Evolutionary conservation across 352 stramenopile genomes (phyloP), one percentile per base, ranked within the genome.

Genomic region (Blastocystis sp.): DNA sequence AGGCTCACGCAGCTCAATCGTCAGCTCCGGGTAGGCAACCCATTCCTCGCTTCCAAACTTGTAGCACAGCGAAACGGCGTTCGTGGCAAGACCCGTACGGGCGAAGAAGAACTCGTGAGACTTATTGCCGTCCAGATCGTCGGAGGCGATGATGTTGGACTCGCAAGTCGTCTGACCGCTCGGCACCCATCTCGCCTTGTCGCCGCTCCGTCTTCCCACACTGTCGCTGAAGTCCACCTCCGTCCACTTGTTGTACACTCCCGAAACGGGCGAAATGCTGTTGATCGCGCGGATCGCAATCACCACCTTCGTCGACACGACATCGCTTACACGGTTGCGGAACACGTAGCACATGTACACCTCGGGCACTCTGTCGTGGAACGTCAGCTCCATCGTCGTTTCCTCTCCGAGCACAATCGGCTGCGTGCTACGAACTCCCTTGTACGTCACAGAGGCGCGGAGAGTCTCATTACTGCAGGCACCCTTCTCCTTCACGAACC

Each of bases 301-400:
- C 18, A 42, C 11, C 24, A 81, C 56, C 27, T 32, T 14, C 32
- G 69, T 29, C 14, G 36, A 27, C 69, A 81, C 11, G 3, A 64
- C 69, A 34, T 48, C 32, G 29, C 29, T 24, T 8, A 29, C 29
- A 14, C 69, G 44, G 0, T 46, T 57, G 24, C 36, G 32, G 69
- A 81, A 81, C 44, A 38, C 42, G 69, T 81, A 81, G 46, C 69
- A 81, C 69, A 81, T 3, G 7, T 8, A 48, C 69, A 81, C 11
- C 1, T 27, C 3, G 9, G 46, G 21, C 49, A 81, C 46, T 36
- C 14, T 42, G 53, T 64, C 46, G 9, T 48, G 32, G 69, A 81
- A 81, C 24, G 69, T 61, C 53, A 81, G 24, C 53, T 40, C 21
- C 14, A 81, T n/a, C 32, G 24, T 27, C 0, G 27, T 64, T 36